Conservation (phyloP, 306 rosid species). For the Trichosanthes truncata region DNA sequence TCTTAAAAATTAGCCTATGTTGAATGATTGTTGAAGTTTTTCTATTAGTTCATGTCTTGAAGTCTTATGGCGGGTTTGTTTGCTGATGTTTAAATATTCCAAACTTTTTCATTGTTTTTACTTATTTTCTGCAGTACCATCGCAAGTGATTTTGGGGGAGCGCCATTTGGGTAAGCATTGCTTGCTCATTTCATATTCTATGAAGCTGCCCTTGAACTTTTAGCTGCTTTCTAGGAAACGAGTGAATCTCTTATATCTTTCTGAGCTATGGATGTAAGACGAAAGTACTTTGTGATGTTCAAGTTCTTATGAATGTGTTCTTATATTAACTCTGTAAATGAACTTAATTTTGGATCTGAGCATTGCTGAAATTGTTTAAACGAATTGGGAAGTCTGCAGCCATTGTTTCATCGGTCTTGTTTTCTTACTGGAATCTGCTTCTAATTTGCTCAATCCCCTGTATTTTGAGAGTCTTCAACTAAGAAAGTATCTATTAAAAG, state of each 20-base stretch:
- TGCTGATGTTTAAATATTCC: background rate
- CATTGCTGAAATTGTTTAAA: background rate
- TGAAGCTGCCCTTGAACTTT: background rate
- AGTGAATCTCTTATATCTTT: background rate
- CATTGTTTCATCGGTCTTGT: background rate
- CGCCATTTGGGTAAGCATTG: constrained; percentile 79
- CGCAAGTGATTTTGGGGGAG: constrained; percentile 74
- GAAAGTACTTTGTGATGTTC: background rate
- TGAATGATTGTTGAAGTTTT: too few species aligned
- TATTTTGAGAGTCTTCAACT: background rate
- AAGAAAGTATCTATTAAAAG: background rate
- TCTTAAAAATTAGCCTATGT: too few species aligned
- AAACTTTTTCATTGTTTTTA: background rate
- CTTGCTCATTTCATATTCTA: background rate
- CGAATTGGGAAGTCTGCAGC: background rate
- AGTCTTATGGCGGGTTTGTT: background rate
- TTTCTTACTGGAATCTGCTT: background rate
- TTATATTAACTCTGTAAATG: background rate
- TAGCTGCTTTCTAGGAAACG: background rate
- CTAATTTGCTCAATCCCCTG: background rate
- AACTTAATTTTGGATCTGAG: background rate
- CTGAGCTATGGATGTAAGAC: background rate
- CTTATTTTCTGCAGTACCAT: constrained; percentile 52
- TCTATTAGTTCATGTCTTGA: background rate
- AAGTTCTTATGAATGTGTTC: background rate